Percentiles rank a stretch among this genome's conserved stretches.
Evolutionary conservation across 1,284 basidiomycete species (phyloP).

Genomic region (Pseudozyma sp.): DNA sequence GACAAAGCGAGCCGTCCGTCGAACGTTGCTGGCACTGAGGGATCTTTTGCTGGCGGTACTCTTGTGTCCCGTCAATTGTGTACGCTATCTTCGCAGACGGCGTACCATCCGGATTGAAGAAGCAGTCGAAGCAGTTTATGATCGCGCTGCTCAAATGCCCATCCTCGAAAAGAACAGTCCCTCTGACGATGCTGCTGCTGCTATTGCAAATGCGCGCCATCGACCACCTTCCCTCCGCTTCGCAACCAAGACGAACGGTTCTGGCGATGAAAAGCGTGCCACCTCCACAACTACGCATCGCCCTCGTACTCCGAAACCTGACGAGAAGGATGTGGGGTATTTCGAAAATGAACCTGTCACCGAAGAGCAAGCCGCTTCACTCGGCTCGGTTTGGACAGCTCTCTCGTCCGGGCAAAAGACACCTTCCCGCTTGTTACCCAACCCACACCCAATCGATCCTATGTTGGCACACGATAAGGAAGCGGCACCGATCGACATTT

Average conservation of each 20-base stretch:
- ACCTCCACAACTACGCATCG: background rate
- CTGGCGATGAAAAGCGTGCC: conserved; percentile 21
- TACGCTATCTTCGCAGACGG: conserved; percentile 26
- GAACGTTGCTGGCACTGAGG: conserved; percentile 28
- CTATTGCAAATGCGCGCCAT: background rate
- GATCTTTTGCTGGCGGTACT: conserved; percentile 31
- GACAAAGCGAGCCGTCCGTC: conserved; percentile 15
- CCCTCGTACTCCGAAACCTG: conserved; percentile 29
- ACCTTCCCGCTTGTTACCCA: conserved; percentile 47
- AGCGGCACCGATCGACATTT: conserved; percentile 33
- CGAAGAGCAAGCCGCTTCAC: conserved; percentile 51
- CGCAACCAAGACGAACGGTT: conserved; percentile 11
- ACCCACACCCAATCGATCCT: conserved; percentile 58
- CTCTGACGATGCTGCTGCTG: background rate
- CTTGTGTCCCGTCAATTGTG: conserved; percentile 33
- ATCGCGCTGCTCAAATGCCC: conserved; percentile 24
- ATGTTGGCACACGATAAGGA: conserved; percentile 50
- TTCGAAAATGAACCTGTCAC: conserved; percentile 40
- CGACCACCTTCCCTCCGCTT: conserved; percentile 28
- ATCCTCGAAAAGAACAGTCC: conserved; percentile 34
- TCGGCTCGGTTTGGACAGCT: conserved; percentile 25
- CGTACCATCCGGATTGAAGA: conserved; percentile 16
- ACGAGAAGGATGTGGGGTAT: conserved; percentile 9
- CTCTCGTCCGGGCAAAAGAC: conserved; percentile 22
- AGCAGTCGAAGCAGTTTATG: conserved; percentile 27